phyloP scores from a whole-genome alignment of 2,329 filamentous ascomycete species.

The Pseudohalonectria lignicola region DNA sequence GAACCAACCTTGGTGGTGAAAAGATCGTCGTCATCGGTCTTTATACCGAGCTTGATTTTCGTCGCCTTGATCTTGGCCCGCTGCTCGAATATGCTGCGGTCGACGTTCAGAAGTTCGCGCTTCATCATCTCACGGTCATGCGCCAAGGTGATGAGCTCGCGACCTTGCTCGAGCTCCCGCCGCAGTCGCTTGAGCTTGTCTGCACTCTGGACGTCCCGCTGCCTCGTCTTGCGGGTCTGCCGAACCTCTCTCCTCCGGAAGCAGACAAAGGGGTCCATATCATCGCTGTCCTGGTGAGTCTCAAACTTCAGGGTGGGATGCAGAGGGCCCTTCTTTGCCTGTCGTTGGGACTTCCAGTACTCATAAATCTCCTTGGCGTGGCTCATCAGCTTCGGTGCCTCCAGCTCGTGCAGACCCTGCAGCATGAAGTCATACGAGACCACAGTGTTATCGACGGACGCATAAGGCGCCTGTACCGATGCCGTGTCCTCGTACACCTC shows the following conservation, averaged over 20 bases:
- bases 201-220: constrained; percentile 83
- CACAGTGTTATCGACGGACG: constrained; percentile 78
- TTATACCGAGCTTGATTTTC: constrained; percentile 82
- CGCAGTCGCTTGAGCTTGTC: constrained; percentile 91
- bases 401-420: constrained; percentile 46
- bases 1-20: constrained; percentile 78
- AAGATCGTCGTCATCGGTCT: constrained; percentile 85
- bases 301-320: constrained; percentile 84
- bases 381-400: constrained; percentile 34
- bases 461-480: constrained; percentile 74
- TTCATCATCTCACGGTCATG: constrained; percentile 71
- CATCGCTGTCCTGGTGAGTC: constrained; percentile 86
- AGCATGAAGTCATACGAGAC: constrained; percentile 70
- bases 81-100: constrained; percentile 73
- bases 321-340: constrained; percentile 57
- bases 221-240: constrained; percentile 88
- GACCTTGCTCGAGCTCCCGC: constrained; percentile 81
- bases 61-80: constrained; percentile 73
- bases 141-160: constrained; percentile 67
- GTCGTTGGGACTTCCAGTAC: constrained; percentile 71
- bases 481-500: constrained; percentile 88
- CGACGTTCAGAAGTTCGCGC: constrained; percentile 63
- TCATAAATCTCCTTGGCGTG: constrained; percentile 74
- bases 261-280: constrained; percentile 94
- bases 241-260: constrained; percentile 92